phyloP scores from a whole-genome alignment of 345 rosid species.

The Citrus hindsii region DNA sequence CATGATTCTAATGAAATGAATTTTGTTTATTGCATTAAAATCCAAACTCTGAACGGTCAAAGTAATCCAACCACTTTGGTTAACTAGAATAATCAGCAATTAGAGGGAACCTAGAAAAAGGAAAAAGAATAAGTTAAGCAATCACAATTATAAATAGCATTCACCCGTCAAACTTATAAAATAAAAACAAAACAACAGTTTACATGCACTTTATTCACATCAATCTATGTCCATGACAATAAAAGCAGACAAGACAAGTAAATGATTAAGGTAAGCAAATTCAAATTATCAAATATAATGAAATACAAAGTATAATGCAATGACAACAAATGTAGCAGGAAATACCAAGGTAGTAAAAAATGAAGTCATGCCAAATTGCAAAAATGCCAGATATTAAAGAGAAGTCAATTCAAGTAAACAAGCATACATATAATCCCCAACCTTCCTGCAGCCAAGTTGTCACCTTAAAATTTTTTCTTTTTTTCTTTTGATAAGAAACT shows the following conservation, averaged over 20 bases:
- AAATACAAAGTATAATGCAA: background rate
- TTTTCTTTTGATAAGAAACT: too few relatives aligned
- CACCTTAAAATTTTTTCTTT: background rate
- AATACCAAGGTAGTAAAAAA: background rate
- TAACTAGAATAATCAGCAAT: slow-evolving; percentile 5
- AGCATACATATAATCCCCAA: background rate
- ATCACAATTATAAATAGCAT: background rate
- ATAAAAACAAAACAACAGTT: background rate
- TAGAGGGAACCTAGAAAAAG: slow-evolving; percentile 20
- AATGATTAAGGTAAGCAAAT: background rate
- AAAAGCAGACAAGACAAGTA: background rate
- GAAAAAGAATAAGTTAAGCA: slow-evolving; percentile 11
- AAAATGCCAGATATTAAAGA: background rate
- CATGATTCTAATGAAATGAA: slow-evolving; percentile 34
- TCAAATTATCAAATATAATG: background rate
- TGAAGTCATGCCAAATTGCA: background rate
- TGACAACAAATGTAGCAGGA: background rate
- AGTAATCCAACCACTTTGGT: slow-evolving; percentile 5
- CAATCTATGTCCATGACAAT: background rate
- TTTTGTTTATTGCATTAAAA: slow-evolving; percentile 15
- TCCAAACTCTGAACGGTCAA: slow-evolving; percentile 18
- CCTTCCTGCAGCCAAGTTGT: background rate
- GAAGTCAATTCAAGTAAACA: background rate
- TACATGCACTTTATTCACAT: background rate
- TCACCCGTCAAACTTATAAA: background rate